Base-by-base conservation (phyloP, 2,329 filamentous ascomycete genomes). In the Monosporascus sp. region DNA sequence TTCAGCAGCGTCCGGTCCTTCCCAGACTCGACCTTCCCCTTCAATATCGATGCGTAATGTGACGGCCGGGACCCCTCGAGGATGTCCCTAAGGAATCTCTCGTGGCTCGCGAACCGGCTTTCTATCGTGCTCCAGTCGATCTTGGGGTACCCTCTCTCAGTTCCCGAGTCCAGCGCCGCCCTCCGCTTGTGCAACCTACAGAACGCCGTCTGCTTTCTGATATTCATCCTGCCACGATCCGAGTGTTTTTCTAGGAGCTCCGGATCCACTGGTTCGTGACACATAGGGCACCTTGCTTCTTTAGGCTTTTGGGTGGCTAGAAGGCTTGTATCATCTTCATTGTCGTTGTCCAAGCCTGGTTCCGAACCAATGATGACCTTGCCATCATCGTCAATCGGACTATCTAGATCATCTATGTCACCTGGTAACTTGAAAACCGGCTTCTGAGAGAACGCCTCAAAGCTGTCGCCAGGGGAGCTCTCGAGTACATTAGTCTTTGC, bases 91-190 rank as follows among this genome's bases (percentile, higher is more conserved):
- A 96, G 69, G 40, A 76, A 73, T 0, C 67, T 60, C 55, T 83
- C 76, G 66, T 90, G 81, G 5, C 69, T 64, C 4, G 72, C 66
- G 31, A 92, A 80, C 7, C 90, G 82, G 4, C 65, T 56, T 19
- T 83, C 76, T 24, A 95, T 75, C 0, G 59, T 64, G 1, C 71
- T 67, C 90, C 90, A 96, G 54, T 90, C 72, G 50, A 96, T 87
- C 0, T 71, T 67, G 0, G 91, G 91, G 66, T 93, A 94, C 0
- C 81, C 78, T 44, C 75, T 79, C 16, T 75, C 66, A 9, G 58
- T 63, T 72, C 80, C 83, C 3, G 67, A 67, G 7, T 73, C 69
- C 52, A 71, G 60, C 2, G 85, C 86, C 2, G 79, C 73, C 31
- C 73, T 71, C 54, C 74, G 77, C 61, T 80, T 82, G 72, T 91